Evolutionary conservation across 2,329 filamentous ascomycete species (phyloP), one percentile per base, ranked within the genome.

Genomic region (Fusarium concolor): DNA sequence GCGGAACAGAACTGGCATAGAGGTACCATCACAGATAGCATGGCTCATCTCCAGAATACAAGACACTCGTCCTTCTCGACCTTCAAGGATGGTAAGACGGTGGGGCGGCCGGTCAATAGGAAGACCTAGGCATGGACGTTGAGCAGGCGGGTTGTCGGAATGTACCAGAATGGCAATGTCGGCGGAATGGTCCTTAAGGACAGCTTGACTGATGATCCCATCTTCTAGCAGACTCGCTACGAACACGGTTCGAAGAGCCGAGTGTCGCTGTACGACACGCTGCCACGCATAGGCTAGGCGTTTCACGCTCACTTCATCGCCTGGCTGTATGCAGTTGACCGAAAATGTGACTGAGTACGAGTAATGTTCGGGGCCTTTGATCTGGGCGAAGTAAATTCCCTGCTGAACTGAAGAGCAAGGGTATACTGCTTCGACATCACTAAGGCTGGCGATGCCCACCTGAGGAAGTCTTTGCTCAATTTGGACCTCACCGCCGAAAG

Each of bases 241-340:
- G 29, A 75, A 74, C 4, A 62, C 41, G 1, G 74, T 75, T 7
- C 74, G 66, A 6, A 75, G 72, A 2, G 56, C 69, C 1, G 73
- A 66, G 29, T 75, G 74, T 0, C 62, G 70, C 10, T 53, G 20
- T 0, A 75, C 56, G 0, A 75, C 70, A 3, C 24, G 38, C 12
- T 57, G 50, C 74, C 74, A 75, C 0, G 74, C 68, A 6, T 63
- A 38, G 7, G 18, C 28, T 1, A 75, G 47, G 1, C 57, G 62
- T 14, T 52, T 15, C 1, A 54, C 35, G 6, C 70, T 53, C 1
- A 72, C 46, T 1, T 1, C 1, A 4, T 38, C 39, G 5, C 18
- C 46, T 1, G 43, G 2, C 3, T 33, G 15, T 3, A 15, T 20
- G 2, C 15, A 20, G 0, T 55, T 49, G 0, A 70, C 62, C 0